Percentiles rank a stretch among this genome's conserved stretches.
phyloP scores from a whole-genome alignment of 2,329 filamentous ascomycete genomes.

The Cladosporium halotolerans region DNA sequence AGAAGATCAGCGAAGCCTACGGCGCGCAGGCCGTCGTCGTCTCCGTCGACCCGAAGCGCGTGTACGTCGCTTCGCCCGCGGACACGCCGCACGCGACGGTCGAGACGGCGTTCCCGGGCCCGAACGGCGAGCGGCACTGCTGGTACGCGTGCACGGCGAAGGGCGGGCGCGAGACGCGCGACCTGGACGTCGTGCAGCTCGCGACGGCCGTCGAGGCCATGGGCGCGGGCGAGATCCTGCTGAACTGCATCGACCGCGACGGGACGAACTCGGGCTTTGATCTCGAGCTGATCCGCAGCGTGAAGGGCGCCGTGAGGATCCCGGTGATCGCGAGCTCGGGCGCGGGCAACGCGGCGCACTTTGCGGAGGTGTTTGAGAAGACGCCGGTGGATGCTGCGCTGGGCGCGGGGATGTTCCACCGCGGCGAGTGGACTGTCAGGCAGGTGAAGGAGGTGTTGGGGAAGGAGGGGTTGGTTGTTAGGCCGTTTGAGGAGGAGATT shows the following conservation, averaged over 20 bases:
- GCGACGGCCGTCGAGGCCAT: slow-evolving; percentile 87
- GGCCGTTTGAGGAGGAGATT: slow-evolving; percentile 61
- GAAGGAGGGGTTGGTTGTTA: slow-evolving; percentile 66
- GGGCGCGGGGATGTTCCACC: slow-evolving; percentile 95
- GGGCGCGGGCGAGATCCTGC: slow-evolving; percentile 86
- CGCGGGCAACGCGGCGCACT: slow-evolving; percentile 80
- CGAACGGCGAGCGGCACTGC: slow-evolving; percentile 71
- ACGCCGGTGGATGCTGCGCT: slow-evolving; percentile 87
- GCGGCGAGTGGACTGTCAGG: slow-evolving; percentile 88
- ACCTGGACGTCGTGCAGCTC: slow-evolving; percentile 87
- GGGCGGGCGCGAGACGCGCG: slow-evolving; percentile 87
- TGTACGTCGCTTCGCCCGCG: slow-evolving; percentile 67
- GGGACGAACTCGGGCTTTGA: slow-evolving; percentile 94
- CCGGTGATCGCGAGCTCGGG: slow-evolving; percentile 94
- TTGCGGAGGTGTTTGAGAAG: slow-evolving; percentile 79
- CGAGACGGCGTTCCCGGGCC: slow-evolving; percentile 62
- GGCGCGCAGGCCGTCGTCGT: slow-evolving; percentile 96
- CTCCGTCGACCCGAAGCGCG: slow-evolving; percentile 84
- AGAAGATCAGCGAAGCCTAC: slow-evolving; percentile 89
- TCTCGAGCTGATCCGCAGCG: slow-evolving; percentile 79
- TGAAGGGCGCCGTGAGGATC: slow-evolving; percentile 81
- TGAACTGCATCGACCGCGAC: slow-evolving; percentile 97
- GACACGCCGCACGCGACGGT: slow-evolving; percentile 71
- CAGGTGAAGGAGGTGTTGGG: slow-evolving; percentile 83
- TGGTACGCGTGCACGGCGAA: slow-evolving; percentile 99